Evolutionary conservation across 768 basidiomycete genomes (phyloP), one percentile per base, ranked within the genome.

Genomic region (Boletus sp.): DNA sequence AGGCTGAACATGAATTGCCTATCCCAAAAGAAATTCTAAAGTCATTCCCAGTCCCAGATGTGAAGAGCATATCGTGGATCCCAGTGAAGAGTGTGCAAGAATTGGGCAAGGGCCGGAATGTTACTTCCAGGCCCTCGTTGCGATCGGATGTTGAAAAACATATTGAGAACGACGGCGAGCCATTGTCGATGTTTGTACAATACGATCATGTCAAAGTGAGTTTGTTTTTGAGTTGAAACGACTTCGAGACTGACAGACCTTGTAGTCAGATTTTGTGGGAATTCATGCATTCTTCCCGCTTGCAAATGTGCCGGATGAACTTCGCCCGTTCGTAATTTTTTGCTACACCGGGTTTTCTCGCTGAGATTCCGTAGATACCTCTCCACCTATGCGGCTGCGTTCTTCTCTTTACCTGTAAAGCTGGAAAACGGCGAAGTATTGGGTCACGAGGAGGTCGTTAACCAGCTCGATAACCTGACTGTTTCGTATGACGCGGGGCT

Each of bases 51-150:
- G 84, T 98, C 27, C 96, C 95, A 0, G 83, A 90, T 62, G 91
- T 96, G 37, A 87, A 87, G 67, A 88, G 82, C 54, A 95, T 99
- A 60, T 84, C 88, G 7, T 98, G 95, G 93, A 93, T 98, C 53
- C 85, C 89, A 3, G 83, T 86, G 5, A 76, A 84, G 60, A 86
- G 78, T 29, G 68, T 75, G 35, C 87, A 88, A 68, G 86, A 92
- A 66, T 72, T 72, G 21, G 85, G 84, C 38, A 70, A 67, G 38
- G 81, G 81, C 14, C 74, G 82, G 44, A 65, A 67, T 25, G 58
- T 62, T 21, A 33, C 68, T 44, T 61, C 70, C 43, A 56, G 57
- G 11, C 51, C 68, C 14, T 57, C 66, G 5, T 71, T 73, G 41
- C 70, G 73, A 34, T 71, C 73, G 7, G 74, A 76, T 7, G 75